Evolutionary conservation across 495 filamentous ascomycete genomes (phyloP), one percentile per base, ranked within the genome.

Genomic region (Hyaloscypha hepaticicola): DNA sequence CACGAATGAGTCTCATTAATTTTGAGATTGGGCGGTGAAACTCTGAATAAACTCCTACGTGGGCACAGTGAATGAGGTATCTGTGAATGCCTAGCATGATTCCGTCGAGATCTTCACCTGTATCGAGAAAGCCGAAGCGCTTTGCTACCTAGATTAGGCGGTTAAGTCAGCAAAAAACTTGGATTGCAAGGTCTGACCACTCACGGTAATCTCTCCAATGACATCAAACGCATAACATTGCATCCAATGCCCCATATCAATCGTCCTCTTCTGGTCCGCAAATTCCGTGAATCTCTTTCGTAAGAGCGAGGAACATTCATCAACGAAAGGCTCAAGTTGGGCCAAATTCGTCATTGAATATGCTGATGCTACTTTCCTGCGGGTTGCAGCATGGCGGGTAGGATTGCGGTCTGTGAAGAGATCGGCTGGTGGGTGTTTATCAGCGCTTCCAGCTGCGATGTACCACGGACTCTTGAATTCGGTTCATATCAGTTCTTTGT

Each of bases 221-320:
- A 87, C 83, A 60, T 86, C 84, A 64, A 84, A 85, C 0, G 83
- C 82, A 66, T 82, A 87, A 51, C 77, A 84, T 66, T 84, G 82
- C 48, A 85, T 72, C 82, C 82, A 85, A 60, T 80, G 72, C 0
- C 75, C 77, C 45, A 61, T 52, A 25, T 61, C 53, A 14, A 61
- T 52, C 4, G 48, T 52, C 22, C 21, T 51, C 27, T 51, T 29
- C n/a, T 50, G 29, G n/a, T 22, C 22, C 27, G 49, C 45, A 53
- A 53, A 52, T 38, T 52, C 49, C 8, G 5, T 14, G 21, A 61
- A 53, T n/a, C 31, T 50, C 16, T 25, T 29, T 51, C 21, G 22
- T 0, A 63, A 25, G 3, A 50, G 21, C 21, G 50, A 28, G 19
- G 50, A 51, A 16, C 26, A 34, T 31, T 63, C 51, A 29, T 55